Evolutionary conservation across 106 monocot genomes (phyloP), one percentile per base, ranked within the genome.

Genomic region (Platanthera guangdongensis): DNA sequence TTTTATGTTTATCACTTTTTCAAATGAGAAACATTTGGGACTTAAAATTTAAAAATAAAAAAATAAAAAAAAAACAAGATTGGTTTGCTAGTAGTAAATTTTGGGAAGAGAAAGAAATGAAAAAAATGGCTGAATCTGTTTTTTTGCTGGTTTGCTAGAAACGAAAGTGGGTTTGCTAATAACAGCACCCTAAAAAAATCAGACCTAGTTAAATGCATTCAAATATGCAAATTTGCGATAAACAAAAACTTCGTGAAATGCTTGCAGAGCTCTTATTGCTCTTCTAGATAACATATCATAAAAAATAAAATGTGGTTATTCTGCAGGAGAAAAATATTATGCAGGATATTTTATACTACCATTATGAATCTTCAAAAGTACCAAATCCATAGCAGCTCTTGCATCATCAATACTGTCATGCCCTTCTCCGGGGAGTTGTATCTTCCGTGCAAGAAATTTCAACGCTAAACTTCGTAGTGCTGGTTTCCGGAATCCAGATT

Each of bases 381-480:
- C 94, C 52, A 97, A 78, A 50, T 91, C 97, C 83, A 97, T 70
- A 55, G 97, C 84, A 86, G 97, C 89, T 88, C 89, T 84, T 78
- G 97, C 97, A 89, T 97, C 97, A 83, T 97, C 97, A 75, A 83
- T 65, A 78, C 97, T 97, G 49, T 97, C 97, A 83, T 97, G 97
- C 4, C 97, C 97, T 76, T 80, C 81, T 75, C 71, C 84, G 49
- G 94, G 83, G 2, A 55, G 74, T 57, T 97, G 97, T 57, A 97
- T 97, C 18, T 82, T 55, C 65, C 91, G 80, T 0, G 82, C 81
- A 55, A 97, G 97, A 88, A 86, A 94, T 57, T 80, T 97, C 75
- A 48, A 81, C 45, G 86, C 79, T 63, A 97, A 70, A 65, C 85
- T 83, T 68, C 97, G 81, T 60, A 97, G 82, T 68, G 97, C 91